phyloP scores from a whole-genome alignment of 805 yeast genomes.

The Wickerhamomyces tratensis region DNA sequence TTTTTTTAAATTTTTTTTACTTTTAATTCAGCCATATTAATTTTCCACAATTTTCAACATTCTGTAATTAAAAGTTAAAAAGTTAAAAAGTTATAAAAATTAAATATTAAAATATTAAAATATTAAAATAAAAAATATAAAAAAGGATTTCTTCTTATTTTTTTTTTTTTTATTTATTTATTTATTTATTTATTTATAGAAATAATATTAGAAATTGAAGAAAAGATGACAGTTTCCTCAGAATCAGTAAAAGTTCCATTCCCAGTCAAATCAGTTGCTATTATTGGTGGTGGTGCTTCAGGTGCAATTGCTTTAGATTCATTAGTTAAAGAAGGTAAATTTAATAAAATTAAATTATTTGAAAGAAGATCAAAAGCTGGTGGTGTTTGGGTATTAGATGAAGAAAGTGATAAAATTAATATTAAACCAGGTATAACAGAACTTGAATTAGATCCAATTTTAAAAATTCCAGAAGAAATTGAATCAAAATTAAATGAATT shows the following conservation, averaged over 20 bases:
- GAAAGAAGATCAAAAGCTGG: slow-evolving; percentile 30
- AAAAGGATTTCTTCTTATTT: no score
- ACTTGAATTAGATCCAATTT: slow-evolving; percentile 19
- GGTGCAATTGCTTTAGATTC: slow-evolving; percentile 30
- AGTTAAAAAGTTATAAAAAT: no score
- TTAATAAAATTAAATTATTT: slow-evolving; percentile 24
- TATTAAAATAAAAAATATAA: no score
- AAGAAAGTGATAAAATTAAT: slow-evolving; percentile 12
- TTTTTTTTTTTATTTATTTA: no score
- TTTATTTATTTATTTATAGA: no score
- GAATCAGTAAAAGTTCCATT: background rate
- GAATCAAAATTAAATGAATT: no score
- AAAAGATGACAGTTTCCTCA: background rate
- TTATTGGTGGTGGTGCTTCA: slow-evolving; percentile 40
- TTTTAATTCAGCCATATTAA: no score
- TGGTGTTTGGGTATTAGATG: slow-evolving; percentile 32
- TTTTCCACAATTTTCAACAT: no score
- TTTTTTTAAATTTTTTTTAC: no score
- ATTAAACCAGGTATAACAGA: slow-evolving; percentile 20
- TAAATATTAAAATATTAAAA: no score
- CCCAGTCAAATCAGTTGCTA: slow-evolving; percentile 21
- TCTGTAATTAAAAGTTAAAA: no score
- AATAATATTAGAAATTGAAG: no score
- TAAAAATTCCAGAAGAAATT: slow-evolving; percentile 4
- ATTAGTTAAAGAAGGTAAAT: slow-evolving; percentile 23